Evolutionary conservation across 2,329 filamentous ascomycete genomes (phyloP), one percentile per base, ranked within the genome.

Genomic region (Colletotrichum liaoningense): DNA sequence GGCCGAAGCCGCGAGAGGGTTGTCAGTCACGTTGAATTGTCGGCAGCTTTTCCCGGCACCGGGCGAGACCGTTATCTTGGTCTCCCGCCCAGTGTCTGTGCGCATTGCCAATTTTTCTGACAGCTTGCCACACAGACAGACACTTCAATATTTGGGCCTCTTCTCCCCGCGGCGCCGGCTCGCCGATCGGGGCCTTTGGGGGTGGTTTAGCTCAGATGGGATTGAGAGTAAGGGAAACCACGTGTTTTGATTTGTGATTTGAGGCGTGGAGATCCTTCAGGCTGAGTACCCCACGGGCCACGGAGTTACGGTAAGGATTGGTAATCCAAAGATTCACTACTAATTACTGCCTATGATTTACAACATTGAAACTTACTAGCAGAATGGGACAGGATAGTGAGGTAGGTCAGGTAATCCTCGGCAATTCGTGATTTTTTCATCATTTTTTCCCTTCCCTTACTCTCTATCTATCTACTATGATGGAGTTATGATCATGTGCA

Each of bases 381-480:
- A 22, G 6, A n/a, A 22, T 9, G 19, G 19, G 42, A 9, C 7
- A 49, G 42, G 4, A n/a, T 7, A 5, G 22, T 12, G n/a, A 30
- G 26, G 49, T 4, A 14, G n/a, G n/a, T 22, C 5, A 3, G 33
- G 6, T 2, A 19, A 5, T 33, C 30, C 28, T 24, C 9, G n/a
- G 1, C 19, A 12, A 30, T 35, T 4, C 16, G 22, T 52, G 28
- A 33, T 35, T 14, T 8, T 11, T 19, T 14, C 30, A 26, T 59
- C 5, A 19, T 67, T 28, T 46, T 8, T 19, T 49, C 3, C 8
- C 42, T 46, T 46, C 14, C 14, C 35, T 38, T 24, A 24, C 38
- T 42, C 6, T 42, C 38, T 42, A 16, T 42, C 55, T 70, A 70
- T 70, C 59, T 73, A 70, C 54, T 46, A 11, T n/a, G 30, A 54